A percentile compares a stretch with the other conserved stretches of the same genome.
These are phyloP conservation scores for Peronosclerospora sorghi DNA, from an alignment of 352 stramenopile species.

Conservation along the genomic window DNA sequence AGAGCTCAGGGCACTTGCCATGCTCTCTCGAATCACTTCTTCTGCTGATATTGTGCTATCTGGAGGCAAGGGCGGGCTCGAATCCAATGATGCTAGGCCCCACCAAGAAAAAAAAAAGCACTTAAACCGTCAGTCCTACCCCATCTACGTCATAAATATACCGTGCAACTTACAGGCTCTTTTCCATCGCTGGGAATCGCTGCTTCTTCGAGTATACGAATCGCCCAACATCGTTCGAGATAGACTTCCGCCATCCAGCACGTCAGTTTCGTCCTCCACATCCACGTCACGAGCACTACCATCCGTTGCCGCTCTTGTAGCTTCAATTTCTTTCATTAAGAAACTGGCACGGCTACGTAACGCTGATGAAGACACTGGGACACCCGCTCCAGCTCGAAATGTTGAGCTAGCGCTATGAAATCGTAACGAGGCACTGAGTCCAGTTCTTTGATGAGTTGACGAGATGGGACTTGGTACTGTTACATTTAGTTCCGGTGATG, in stretches of 20 bases:
- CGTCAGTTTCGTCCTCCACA: slow-evolving; percentile 17
- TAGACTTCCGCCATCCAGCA: slow-evolving; percentile 18
- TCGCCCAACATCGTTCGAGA: slow-evolving; percentile 41
- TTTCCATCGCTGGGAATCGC: slow-evolving; percentile 18
- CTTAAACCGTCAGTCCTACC: not conserved
- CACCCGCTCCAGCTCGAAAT: slow-evolving; percentile 15
- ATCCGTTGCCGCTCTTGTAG: slow-evolving; percentile 29
- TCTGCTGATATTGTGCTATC: slow-evolving; percentile 79
- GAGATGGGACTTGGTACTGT: too few species aligned
- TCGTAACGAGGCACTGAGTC: slow-evolving; percentile 15
- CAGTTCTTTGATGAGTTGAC: slow-evolving; percentile 12
- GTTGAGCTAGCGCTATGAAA: slow-evolving; percentile 16
- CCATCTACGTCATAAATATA: not conserved
- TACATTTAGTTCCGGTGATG: slow-evolving; percentile 3
- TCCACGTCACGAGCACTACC: not conserved
- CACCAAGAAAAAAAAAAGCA: slow-evolving; percentile 1
- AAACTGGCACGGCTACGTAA: slow-evolving; percentile 32
- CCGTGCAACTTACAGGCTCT: slow-evolving; percentile 29
- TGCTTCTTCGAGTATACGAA: slow-evolving; percentile 13
- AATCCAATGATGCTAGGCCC: slow-evolving; percentile 38
- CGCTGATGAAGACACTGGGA: slow-evolving; percentile 19
- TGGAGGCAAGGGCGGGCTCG: slow-evolving; percentile 55
- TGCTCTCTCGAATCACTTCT: slow-evolving; percentile 79
- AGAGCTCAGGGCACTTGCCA: slow-evolving; percentile 65
- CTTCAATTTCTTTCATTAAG: slow-evolving; percentile 45